Percentiles rank a stretch among this genome's conserved stretches.
Conservation (phyloP, 2,329 filamentous ascomycete species). For the Aspergillus transmontanensis region DNA sequence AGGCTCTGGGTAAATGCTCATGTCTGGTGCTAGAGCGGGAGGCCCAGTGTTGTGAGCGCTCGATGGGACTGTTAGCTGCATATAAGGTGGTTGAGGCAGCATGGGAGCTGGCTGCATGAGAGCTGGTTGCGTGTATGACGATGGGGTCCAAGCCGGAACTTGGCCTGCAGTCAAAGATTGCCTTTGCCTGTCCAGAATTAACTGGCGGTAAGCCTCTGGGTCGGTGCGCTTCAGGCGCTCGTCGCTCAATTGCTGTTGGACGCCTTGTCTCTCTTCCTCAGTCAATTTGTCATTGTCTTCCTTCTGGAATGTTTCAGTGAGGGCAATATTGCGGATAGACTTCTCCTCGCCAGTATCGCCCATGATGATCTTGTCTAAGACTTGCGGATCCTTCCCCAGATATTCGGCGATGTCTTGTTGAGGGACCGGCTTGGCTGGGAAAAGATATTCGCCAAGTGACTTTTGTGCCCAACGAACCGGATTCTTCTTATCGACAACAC, state of each 20-base stretch:
- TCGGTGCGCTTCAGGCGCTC: conserved; percentile 43
- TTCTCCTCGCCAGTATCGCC: conserved; percentile 20
- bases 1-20: conserved; percentile 13
- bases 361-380: conserved; percentile 59
- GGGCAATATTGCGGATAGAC: conserved; percentile 54
- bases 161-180: neutral
- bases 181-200: conserved; percentile 23
- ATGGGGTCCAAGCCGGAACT: neutral
- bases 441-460: conserved; percentile 59
- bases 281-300: conserved; percentile 68
- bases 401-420: conserved; percentile 57
- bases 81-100: neutral
- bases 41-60: conserved; percentile 20
- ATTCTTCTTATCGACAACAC: conserved; percentile 83
- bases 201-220: conserved; percentile 34
- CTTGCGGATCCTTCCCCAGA: conserved; percentile 60
- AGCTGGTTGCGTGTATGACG: neutral
- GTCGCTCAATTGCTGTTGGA: conserved; percentile 49
- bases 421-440: conserved; percentile 55
- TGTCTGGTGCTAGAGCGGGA: conserved; percentile 28
- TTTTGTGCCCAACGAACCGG: conserved; percentile 67
- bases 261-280: conserved; percentile 61
- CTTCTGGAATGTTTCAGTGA: conserved; percentile 72
- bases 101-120: neutral
- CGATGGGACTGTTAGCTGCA: conserved; percentile 3